phyloP scores from a whole-genome alignment of 148 eudicot genomes.

The Bassia scoparia region DNA sequence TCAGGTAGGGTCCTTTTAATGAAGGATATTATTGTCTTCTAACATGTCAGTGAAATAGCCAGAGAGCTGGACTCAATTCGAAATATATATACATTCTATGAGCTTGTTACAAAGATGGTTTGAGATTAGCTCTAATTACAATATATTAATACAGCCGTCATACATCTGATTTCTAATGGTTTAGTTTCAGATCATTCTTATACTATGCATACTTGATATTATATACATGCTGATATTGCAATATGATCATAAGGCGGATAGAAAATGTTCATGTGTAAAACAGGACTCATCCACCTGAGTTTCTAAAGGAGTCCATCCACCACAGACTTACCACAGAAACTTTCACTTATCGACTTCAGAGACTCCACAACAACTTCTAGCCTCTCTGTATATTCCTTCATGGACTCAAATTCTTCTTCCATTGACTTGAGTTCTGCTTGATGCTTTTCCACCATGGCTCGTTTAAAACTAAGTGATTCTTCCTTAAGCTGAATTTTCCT shows the following conservation, averaged over 20 bases:
- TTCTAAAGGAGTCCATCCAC: conserved; percentile 1
- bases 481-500: not conserved
- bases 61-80: no score
- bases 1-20: no score
- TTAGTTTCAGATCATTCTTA: not conserved
- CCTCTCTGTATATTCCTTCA: not conserved
- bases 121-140: no score
- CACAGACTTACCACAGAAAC: conserved; percentile 9
- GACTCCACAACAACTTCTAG: conserved; percentile 1
- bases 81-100: no score
- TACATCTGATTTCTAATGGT: not conserved
- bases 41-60: no score
- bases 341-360: not conserved
- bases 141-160: not conserved
- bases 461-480: conserved; percentile 2
- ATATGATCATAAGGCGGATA: not conserved
- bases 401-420: conserved; percentile 3
- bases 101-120: no score
- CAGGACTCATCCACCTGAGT: not conserved
- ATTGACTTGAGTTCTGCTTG: conserved; percentile 2
- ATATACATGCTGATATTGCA: not conserved
- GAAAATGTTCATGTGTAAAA: no score
- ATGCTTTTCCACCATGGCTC: not conserved
- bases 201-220: not conserved
- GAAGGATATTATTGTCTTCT: no score